Evolutionary conservation across 129 eudicot genomes (phyloP), one percentile per base, ranked within the genome.

Genomic region (Saussurea involucrata): DNA sequence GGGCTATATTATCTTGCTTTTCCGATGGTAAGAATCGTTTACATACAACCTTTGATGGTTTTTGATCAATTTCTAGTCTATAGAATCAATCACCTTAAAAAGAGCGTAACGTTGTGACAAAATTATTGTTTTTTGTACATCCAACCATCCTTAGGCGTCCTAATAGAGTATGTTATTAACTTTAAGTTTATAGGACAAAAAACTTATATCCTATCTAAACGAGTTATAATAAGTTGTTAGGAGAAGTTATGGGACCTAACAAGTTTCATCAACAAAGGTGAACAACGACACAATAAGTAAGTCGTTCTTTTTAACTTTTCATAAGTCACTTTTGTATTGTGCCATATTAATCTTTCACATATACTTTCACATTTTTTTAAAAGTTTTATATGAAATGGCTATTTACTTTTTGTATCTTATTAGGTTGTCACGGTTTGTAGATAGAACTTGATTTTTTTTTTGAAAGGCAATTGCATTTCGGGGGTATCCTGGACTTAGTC

Each of bases 1-100:
- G 97, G 97, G 44, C 90, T 91, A 53, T 87, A 86, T 67, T 55
- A 86, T 71, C 96, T 89, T 55, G 90, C 89, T 27, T 94, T 91
- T 44, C 91, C 96, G 24, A 66, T 78, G 86, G 96, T 93, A 89
- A 80, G 82, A 71, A 69, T 24, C 5, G 44, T 75, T 81, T 24
- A 1, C 22, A 4, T 25, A 13, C 57, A 55, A 61, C 27, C 75
- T 12, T 17, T 5, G 4, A 18, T 42, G 20, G 28, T 78, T 71
- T 42, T 20, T 71, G 32, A 36, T 60, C 6, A 22, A 49, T 46
- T 64, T 63, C 40, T 46, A 70, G 53, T n/a, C 58, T 13, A 15
- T 17, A 17, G 17, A n/a, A n/a, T n/a, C n/a, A 49, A 15, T 17
- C 5, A 7, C 42, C 5, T 70, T 20, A 40, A 24, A 18, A 32